Percentiles rank a stretch among this genome's conserved stretches.
These are phyloP conservation scores for Silene noctiflora DNA, from an alignment of 179 eudicot species.

Conservation along the genomic window DNA sequence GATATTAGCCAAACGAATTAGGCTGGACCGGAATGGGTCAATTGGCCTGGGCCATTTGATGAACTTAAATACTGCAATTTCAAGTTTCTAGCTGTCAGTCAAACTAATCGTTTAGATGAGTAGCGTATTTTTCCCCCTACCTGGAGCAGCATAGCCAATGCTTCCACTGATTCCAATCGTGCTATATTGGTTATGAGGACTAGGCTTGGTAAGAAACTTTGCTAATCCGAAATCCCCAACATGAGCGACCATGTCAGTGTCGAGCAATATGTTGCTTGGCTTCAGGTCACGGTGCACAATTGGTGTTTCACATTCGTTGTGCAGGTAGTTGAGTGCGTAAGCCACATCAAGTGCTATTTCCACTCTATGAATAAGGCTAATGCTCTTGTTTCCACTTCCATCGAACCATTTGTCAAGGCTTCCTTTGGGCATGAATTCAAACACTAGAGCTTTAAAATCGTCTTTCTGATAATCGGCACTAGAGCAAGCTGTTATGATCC, in stretches of 20 bases:
- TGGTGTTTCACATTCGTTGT: slow-evolving; percentile 5
- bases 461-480: neutral
- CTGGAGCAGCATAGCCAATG: slow-evolving; percentile 19
- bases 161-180: slow-evolving; percentile 6
- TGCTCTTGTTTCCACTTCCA: neutral
- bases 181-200: neutral
- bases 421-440: slow-evolving; percentile 10
- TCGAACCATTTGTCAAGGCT: slow-evolving; percentile 7
- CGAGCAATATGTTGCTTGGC: slow-evolving; percentile 15
- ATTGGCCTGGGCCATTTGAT: too few species aligned
- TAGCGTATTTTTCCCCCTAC: neutral
- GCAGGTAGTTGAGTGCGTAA: slow-evolving; percentile 10
- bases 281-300: slow-evolving; percentile 16
- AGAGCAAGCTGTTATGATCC: slow-evolving; percentile 13
- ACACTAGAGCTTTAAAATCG: slow-evolving; percentile 1
- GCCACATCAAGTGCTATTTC: slow-evolving; percentile 12
- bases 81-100: too few species aligned
- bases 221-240: slow-evolving; percentile 18
- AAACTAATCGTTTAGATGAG: neutral
- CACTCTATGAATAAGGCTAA: slow-evolving; percentile 1
- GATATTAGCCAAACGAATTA: too few species aligned
- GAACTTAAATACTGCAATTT: too few species aligned
- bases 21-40: too few species aligned
- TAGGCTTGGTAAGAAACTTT: neutral
- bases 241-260: slow-evolving; percentile 12